A percentile compares a stretch with the other conserved stretches of the same genome.
Evolutionary conservation across 805 yeast species (phyloP).

Genomic region (Ogataea siamensis): DNA sequence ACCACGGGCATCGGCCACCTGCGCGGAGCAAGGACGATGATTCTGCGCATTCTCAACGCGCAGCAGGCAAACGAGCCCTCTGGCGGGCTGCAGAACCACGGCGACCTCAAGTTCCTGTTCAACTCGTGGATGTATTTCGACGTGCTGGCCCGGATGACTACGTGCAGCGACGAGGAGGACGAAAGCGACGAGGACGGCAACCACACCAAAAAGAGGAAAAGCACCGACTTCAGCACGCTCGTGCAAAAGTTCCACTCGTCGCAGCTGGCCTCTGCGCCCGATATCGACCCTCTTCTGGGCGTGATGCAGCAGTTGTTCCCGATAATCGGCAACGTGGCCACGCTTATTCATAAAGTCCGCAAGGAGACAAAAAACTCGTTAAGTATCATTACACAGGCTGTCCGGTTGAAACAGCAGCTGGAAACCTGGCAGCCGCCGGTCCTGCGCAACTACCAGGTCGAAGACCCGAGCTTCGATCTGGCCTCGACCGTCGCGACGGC

Average conservation of each 20-base stretch:
- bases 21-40: slow-evolving; percentile 64
- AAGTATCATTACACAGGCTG: slow-evolving; percentile 51
- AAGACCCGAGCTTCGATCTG: slow-evolving; percentile 52
- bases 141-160: slow-evolving; percentile 64
- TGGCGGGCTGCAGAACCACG: background rate
- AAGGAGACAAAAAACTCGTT: slow-evolving; percentile 39
- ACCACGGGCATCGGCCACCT: slow-evolving; percentile 69
- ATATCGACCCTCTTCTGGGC: slow-evolving; percentile 64
- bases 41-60: slow-evolving; percentile 42
- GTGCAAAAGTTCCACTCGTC: slow-evolving; percentile 42
- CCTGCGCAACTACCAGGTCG: slow-evolving; percentile 36
- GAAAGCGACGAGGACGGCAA: slow-evolving; percentile 9
- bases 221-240: slow-evolving; percentile 26
- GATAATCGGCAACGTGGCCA: slow-evolving; percentile 62
- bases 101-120: slow-evolving; percentile 43
- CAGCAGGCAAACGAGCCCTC: too few species aligned
- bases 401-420: slow-evolving; percentile 50
- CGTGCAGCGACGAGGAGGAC: slow-evolving; percentile 43
- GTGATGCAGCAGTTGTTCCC: slow-evolving; percentile 65
- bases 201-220: slow-evolving; percentile 13
- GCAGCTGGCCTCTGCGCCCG: slow-evolving; percentile 33
- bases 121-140: slow-evolving; percentile 70
- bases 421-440: slow-evolving; percentile 55
- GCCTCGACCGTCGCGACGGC: slow-evolving; percentile 66
- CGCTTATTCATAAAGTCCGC: slow-evolving; percentile 50